Evolutionary conservation across 768 basidiomycete species (phyloP).

Genomic region (Tricholoma bakamatsutake): DNA sequence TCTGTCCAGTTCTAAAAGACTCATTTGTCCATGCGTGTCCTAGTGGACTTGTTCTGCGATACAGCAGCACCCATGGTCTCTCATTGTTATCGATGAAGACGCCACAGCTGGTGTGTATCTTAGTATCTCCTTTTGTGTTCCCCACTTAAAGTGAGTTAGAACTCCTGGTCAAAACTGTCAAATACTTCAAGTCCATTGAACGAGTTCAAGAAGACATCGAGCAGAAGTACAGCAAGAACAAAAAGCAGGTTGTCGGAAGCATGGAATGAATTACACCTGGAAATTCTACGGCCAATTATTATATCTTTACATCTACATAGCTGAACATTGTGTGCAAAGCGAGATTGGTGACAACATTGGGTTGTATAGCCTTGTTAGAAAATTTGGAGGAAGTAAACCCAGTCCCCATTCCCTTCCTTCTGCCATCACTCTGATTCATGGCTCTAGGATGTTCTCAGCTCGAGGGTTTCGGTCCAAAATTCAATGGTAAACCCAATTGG

Average conservation of each 20-base stretch:
- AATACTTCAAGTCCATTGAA: slow-evolving; percentile 89
- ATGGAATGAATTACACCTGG: not conserved
- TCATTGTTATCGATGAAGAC: slow-evolving; percentile 87
- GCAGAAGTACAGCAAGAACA: slow-evolving; percentile 17
- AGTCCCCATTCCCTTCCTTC: too few species aligned
- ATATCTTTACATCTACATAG: not conserved
- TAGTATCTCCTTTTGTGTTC: not conserved
- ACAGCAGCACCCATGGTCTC: slow-evolving; percentile 82
- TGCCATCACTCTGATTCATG: too few species aligned
- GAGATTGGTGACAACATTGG: too few species aligned
- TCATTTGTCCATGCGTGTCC: not conserved
- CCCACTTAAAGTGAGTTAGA: slow-evolving; percentile 36
- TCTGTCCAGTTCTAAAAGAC: not conserved
- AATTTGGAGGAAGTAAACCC: too few species aligned
- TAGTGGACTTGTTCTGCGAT: slow-evolving; percentile 83
- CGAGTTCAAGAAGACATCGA: slow-evolving; percentile 84
- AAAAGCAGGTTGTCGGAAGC: not conserved
- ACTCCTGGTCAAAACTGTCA: slow-evolving; percentile 84
- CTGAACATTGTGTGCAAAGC: too few species aligned
- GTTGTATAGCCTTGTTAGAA: too few species aligned
- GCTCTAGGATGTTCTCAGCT: too few species aligned
- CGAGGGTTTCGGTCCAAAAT: too few species aligned
- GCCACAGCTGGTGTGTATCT: slow-evolving; percentile 62
- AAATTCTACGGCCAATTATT: not conserved
- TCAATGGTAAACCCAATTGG: too few species aligned